phyloP scores from a whole-genome alignment of 441 rosid species.

The Cnidoscolus chayamansa region DNA sequence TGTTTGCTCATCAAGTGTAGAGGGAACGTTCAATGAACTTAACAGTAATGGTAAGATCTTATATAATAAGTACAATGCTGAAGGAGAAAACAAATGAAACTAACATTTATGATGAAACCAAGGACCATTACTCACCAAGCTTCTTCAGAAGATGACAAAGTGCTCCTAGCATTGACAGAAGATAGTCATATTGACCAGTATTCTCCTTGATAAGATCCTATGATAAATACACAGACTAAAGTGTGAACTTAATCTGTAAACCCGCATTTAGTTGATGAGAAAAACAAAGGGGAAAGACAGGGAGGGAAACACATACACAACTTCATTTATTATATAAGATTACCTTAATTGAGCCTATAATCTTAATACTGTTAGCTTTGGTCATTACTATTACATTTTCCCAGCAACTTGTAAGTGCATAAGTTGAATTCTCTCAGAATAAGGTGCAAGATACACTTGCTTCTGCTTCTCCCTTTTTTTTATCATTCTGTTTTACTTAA shows the following conservation, averaged over 20 bases:
- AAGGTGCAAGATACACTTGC: neutral
- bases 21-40: neutral
- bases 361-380: no score
- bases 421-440: neutral
- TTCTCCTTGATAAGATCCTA: constrained; percentile 45
- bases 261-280: neutral
- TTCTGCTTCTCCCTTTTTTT: neutral
- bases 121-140: constrained; percentile 43
- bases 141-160: constrained; percentile 73
- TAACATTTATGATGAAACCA: neutral
- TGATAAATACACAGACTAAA: neutral
- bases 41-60: neutral
- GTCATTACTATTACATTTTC: neutral
- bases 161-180: constrained; percentile 57
- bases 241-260: neutral
- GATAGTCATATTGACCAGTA: constrained; percentile 35
- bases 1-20: neutral
- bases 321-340: no score
- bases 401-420: neutral
- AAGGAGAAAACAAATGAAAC: neutral
- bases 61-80: neutral
- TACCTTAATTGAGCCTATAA: no score
- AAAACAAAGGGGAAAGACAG: neutral
- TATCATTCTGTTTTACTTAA: neutral
- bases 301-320: neutral